phyloP scores from a whole-genome alignment of 2,329 filamentous ascomycete species.

The Cladosporium phlei region DNA sequence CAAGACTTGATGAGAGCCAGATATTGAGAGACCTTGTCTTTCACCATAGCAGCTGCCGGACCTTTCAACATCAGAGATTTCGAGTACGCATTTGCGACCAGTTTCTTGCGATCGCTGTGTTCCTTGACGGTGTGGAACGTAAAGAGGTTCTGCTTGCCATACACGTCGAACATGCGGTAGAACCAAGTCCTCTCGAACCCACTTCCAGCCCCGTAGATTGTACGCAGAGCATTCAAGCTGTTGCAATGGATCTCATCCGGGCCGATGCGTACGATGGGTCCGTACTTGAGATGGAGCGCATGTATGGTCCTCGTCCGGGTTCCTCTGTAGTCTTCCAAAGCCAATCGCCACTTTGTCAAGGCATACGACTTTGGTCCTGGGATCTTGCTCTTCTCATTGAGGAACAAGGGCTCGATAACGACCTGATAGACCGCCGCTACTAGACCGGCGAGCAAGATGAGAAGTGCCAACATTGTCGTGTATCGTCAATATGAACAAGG shows the following conservation, averaged over 20 bases:
- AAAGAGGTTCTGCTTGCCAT: constrained; percentile 50
- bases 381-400: constrained; percentile 21
- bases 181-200: constrained; percentile 48
- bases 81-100: constrained; percentile 50
- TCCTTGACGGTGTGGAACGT: constrained; percentile 42
- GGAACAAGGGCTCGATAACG: constrained; percentile 16
- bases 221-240: constrained; percentile 43
- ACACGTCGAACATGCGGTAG: constrained; percentile 54
- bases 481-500: background rate
- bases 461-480: background rate
- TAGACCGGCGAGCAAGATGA: background rate
- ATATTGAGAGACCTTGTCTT: constrained; percentile 39
- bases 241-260: constrained; percentile 46
- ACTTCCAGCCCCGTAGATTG: constrained; percentile 52
- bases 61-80: constrained; percentile 44
- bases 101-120: constrained; percentile 50
- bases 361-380: constrained; percentile 40
- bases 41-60: constrained; percentile 32
- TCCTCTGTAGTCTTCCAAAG: constrained; percentile 42
- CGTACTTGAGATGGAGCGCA: constrained; percentile 43
- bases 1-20: constrained; percentile 39
- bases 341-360: constrained; percentile 43
- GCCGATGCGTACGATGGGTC: constrained; percentile 44
- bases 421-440: constrained; percentile 5
- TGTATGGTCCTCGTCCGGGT: constrained; percentile 41